A percentile compares a stretch with the other conserved stretches of the same genome.
phyloP scores from a whole-genome alignment of 768 basidiomycete species.

The Strobilomyces dryophilus region DNA sequence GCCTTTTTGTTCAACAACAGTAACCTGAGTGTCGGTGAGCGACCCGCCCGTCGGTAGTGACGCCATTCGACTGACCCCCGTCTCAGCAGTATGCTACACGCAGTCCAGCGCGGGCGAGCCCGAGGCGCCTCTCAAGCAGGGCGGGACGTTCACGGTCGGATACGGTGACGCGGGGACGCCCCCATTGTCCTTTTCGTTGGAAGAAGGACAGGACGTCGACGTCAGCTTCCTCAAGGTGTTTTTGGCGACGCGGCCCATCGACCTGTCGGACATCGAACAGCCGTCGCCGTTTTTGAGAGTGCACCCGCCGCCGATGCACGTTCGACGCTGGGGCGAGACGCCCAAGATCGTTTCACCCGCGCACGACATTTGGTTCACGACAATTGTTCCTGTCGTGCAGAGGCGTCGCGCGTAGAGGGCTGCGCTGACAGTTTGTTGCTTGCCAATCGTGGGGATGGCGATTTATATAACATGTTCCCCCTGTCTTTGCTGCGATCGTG shows the following conservation, averaged over 20 bases:
- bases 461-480: too few species aligned
- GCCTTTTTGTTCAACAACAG: constrained; percentile 42
- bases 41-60: too few species aligned
- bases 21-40: constrained; percentile 34
- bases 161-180: constrained; percentile 35
- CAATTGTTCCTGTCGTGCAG: constrained; percentile 9
- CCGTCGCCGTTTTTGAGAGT: constrained; percentile 27
- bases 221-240: constrained; percentile 44
- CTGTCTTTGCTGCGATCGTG: too few species aligned
- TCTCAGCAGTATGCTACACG: constrained; percentile 8
- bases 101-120: not conserved
- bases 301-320: not conserved
- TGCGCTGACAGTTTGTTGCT: not conserved
- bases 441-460: not conserved
- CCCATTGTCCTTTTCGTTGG: constrained; percentile 32
- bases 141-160: constrained; percentile 31
- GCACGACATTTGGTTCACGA: constrained; percentile 16
- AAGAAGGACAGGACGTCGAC: constrained; percentile 31
- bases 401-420: not conserved
- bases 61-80: not conserved
- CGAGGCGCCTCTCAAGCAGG: constrained; percentile 6
- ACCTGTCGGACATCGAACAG: constrained; percentile 34
- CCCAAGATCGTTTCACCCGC: not conserved
- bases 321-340: not conserved
- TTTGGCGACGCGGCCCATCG: constrained; percentile 33